A percentile compares a stretch with the other conserved stretches of the same genome.
Conservation (phyloP, 306 rosid genomes). For the Quillaja saponaria region DNA sequence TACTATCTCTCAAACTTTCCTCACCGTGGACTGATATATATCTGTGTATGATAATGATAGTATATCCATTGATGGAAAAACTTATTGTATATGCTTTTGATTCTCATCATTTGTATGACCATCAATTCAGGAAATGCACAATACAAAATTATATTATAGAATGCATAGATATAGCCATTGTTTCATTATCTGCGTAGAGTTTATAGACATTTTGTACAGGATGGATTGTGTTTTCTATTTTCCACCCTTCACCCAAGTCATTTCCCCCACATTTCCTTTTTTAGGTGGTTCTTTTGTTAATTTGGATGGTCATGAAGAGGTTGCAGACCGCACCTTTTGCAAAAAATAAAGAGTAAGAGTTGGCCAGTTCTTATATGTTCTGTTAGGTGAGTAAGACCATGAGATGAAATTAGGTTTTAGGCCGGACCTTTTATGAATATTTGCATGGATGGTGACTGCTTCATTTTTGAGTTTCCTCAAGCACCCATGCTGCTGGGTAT, state of each 20-base stretch:
- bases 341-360: too few relatives aligned
- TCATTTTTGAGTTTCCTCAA: too few relatives aligned
- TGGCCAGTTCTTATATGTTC: too few relatives aligned
- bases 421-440: too few relatives aligned
- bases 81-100: background rate
- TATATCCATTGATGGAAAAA: conserved; percentile 21
- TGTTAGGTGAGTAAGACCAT: too few relatives aligned
- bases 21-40: conserved; percentile 5
- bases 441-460: too few relatives aligned
- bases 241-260: background rate
- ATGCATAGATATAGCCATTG: conserved; percentile 16
- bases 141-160: background rate
- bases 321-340: background rate
- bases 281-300: background rate
- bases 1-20: background rate
- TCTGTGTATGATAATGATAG: conserved; percentile 31
- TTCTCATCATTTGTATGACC: conserved; percentile 26
- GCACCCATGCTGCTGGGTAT: too few relatives aligned
- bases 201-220: background rate
- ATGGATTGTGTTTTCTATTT: background rate
- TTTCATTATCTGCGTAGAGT: background rate
- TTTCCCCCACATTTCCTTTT: background rate
- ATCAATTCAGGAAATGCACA: conserved; percentile 30
- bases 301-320: conserved; percentile 8
- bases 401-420: too few relatives aligned